Conservation (phyloP, 441 rosid genomes). For the Populus hybrid region DNA sequence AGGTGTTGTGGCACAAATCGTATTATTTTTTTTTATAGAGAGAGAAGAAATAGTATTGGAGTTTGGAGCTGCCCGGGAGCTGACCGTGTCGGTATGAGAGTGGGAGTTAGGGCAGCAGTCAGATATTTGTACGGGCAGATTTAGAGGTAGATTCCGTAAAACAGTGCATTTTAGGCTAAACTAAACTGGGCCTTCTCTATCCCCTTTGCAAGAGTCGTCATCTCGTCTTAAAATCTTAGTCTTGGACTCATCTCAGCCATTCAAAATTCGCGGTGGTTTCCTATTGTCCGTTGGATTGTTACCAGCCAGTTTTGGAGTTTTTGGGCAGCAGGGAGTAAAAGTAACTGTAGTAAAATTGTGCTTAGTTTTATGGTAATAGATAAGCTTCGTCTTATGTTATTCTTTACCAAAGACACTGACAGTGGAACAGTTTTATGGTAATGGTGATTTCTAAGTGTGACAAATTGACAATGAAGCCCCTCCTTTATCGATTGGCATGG, state of each 20-base stretch:
- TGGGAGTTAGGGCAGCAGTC: constrained; percentile 20
- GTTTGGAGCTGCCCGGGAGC: constrained; percentile 38
- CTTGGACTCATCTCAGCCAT: constrained; percentile 18
- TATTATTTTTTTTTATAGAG: constrained; percentile 10
- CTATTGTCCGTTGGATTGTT: constrained; percentile 2
- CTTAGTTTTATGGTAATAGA: neutral
- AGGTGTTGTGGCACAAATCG: neutral
- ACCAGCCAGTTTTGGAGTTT: neutral
- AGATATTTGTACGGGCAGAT: constrained; percentile 33
- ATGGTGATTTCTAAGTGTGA: neutral
- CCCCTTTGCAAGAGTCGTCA: neutral
- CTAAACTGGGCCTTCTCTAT: neutral
- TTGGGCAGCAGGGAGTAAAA: neutral
- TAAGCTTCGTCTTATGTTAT: neutral
- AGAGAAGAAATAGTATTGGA: constrained; percentile 22
- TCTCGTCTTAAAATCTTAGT: neutral
- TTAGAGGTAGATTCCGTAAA: constrained; percentile 16
- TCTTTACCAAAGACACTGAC: neutral
- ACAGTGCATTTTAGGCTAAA: neutral
- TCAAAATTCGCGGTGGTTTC: neutral
- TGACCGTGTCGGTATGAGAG: constrained; percentile 29
- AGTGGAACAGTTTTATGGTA: neutral
- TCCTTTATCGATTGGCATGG: too few relatives aligned
- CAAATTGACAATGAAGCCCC: neutral
- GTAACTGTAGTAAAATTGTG: neutral